Evolutionary conservation across 805 yeast genomes (phyloP), one percentile per base, ranked within the genome.

Genomic region (Yarrowia divulgata): DNA sequence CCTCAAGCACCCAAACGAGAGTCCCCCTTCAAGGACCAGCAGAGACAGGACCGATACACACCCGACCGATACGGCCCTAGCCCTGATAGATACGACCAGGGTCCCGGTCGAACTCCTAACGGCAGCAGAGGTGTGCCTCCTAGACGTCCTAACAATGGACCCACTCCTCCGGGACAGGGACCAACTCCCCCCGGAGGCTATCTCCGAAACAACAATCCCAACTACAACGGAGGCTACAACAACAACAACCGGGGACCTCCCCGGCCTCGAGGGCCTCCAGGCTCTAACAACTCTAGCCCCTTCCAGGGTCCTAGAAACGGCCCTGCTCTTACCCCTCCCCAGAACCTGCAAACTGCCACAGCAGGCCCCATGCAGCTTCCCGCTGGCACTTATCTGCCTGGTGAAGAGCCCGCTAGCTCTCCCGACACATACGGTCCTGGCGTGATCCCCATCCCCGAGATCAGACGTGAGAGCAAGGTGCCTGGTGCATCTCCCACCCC

Each of bases 401-500:
- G 62, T 8, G 68, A 63, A 9, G 68, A 48, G 39, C 68, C 68
- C 16, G 74, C 73, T 14, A 45, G 54, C 19, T 18, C 71, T 7
- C 68, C 50, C 9, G 42, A 70, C 29, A 23, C 69, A 16, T 76
- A 70, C 52, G 77, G 77, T 7, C 77, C 78, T 1, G 74, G 74
- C 45, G 79, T 75, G 3, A 76, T 75, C 4, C 75, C 75, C 8
- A 70, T 76, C 16, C 77, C 79, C 1, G 71, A 72, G 29, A 67
- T 76, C 37, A 69, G 77, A 54, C 49, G 69, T 16, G 63, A 57
- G 39, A 57, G 63, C 63, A 57, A 57, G 63, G 63, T 57, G 48
- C 63, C 63, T 18, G 67, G 67, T 9, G 50, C 29, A 32, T 63
- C 64, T 10, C 32, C 67, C 54, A 43, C 67, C 14, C 52, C 66